Evolutionary conservation across 202 grass and related monocot species (phyloP), one percentile per base, ranked within the genome.

Genomic region (Hordeum pubiflorum): DNA sequence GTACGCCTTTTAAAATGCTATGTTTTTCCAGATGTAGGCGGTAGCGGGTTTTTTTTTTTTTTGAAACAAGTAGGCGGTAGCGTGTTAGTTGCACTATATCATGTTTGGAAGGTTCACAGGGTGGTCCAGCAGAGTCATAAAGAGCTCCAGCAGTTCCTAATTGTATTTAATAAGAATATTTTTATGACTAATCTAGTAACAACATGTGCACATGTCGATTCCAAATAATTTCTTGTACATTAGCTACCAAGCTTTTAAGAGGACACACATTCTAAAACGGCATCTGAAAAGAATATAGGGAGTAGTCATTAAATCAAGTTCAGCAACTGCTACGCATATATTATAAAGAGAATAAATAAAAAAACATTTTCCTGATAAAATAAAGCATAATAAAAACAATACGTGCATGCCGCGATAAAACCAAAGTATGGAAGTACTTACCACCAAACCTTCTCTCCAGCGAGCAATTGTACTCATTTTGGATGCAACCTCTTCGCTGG

Each of bases 381-480:
- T 20, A 63, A 55, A 84, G 40, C 13, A 56, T 40, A 82, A 68
- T 14, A 66, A 66, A 20, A 77, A 78, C 2, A 33, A 38, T 11
- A 66, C 24, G 61, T 73, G 62, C 40, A 70, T 32, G 34, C 38
- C 1, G 36, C 81, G 79, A 65, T 23, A n/a, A 80, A 73, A 56
- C 54, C 57, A 57, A 58, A 76, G 74, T 68, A 67, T 32, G 13
- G 36, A 91, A 86, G 44, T 77, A 90, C 96, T 93, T 93, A 99
- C 96, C 72, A 96, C 78, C 75, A 99, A 91, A 82, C 74, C 81
- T 85, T 87, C 88, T 76, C 96, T 93, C 96, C 96, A 93, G 27
- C 87, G 77, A 78, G 88, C 79, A 83, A 80, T 77, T 86, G 66
- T 54, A 74, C 74, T 92, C 39, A 91, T 91, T 87, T 82, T 94